phyloP scores from a whole-genome alignment of 2,329 filamentous ascomycete species.

The Exophiala spinifera region DNA sequence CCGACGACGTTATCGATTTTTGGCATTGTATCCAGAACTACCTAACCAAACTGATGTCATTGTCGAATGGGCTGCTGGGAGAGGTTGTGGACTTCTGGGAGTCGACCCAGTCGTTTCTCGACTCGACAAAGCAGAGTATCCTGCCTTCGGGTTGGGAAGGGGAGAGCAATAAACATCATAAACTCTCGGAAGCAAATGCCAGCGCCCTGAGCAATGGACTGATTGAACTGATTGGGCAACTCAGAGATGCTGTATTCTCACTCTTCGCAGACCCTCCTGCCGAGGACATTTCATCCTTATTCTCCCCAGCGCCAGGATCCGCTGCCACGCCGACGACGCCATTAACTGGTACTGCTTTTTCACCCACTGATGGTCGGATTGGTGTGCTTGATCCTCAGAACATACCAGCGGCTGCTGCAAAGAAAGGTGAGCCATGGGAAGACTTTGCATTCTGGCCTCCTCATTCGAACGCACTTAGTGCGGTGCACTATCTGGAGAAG shows the following conservation, averaged over 20 bases:
- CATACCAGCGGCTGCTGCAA: constrained; percentile 72
- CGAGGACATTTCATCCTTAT: constrained; percentile 83
- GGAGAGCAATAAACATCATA: constrained; percentile 76
- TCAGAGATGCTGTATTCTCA: constrained; percentile 73
- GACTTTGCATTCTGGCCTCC: constrained; percentile 96
- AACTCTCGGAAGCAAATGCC: constrained; percentile 68
- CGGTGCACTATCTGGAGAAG: constrained; percentile 83
- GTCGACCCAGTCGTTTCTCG: constrained; percentile 82
- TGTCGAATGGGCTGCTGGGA: constrained; percentile 72
- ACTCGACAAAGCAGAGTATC: constrained; percentile 75
- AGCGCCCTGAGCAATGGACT: constrained; percentile 71
- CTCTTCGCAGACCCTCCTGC: constrained; percentile 87
- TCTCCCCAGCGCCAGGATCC: constrained; percentile 67
- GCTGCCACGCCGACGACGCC: constrained; percentile 53
- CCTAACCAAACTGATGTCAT: constrained; percentile 69
- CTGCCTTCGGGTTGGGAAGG: constrained; percentile 79
- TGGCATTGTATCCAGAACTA: constrained; percentile 87
- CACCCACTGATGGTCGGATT: constrained; percentile 68
- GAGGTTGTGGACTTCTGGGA: constrained; percentile 95
- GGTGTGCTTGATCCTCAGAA: constrained; percentile 71
- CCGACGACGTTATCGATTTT: constrained; percentile 75
- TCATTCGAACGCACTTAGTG: constrained; percentile 84
- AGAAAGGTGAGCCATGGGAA: constrained; percentile 81
- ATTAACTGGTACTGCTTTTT: constrained; percentile 62
- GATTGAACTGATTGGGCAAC: constrained; percentile 75